A percentile compares a stretch with the other conserved stretches of the same genome.
Conservation (phyloP, 2,329 filamentous ascomycete species). For the Periglandula ipomoeae region DNA sequence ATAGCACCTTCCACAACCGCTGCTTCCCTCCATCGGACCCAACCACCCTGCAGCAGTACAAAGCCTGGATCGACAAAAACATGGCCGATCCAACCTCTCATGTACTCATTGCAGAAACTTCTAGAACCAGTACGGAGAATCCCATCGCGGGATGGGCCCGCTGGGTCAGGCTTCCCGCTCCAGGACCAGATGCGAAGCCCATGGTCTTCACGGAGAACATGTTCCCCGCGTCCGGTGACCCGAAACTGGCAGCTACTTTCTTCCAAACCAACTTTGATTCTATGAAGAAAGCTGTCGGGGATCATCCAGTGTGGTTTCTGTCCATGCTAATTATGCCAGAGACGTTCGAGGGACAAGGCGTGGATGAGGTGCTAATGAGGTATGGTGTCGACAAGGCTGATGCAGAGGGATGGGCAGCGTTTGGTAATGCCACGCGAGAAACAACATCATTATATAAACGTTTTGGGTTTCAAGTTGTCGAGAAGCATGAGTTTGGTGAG, state of each 20-base stretch:
- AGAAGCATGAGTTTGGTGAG: conserved; percentile 12
- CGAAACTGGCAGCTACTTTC: conserved; percentile 28
- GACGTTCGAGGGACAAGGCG: conserved; percentile 21
- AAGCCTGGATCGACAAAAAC: conserved; percentile 14
- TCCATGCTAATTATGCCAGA: conserved; percentile 22
- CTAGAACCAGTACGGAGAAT: not conserved
- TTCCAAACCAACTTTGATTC: conserved; percentile 25
- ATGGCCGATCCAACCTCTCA: conserved; percentile 21
- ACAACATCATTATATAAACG: conserved; percentile 20
- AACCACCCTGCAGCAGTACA: conserved; percentile 13
- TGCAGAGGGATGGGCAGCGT: conserved; percentile 18
- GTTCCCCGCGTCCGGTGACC: conserved; percentile 18
- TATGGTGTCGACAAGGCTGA: conserved; percentile 23
- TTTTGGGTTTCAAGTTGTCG: conserved; percentile 19
- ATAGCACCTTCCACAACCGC: conserved; percentile 20
- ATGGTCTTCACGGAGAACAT: conserved; percentile 15
- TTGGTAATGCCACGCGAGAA: conserved; percentile 18
- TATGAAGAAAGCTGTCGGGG: conserved; percentile 16
- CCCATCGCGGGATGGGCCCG: conserved; percentile 22
- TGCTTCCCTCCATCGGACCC: conserved; percentile 19
- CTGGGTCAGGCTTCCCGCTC: conserved; percentile 22
- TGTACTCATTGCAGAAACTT: conserved; percentile 20
- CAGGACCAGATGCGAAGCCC: conserved; percentile 7
- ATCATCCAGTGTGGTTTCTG: conserved; percentile 23
- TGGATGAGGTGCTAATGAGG: conserved; percentile 23